Conservation (phyloP, 108 stramenopile species). For the Fistulifera solaris region DNA sequence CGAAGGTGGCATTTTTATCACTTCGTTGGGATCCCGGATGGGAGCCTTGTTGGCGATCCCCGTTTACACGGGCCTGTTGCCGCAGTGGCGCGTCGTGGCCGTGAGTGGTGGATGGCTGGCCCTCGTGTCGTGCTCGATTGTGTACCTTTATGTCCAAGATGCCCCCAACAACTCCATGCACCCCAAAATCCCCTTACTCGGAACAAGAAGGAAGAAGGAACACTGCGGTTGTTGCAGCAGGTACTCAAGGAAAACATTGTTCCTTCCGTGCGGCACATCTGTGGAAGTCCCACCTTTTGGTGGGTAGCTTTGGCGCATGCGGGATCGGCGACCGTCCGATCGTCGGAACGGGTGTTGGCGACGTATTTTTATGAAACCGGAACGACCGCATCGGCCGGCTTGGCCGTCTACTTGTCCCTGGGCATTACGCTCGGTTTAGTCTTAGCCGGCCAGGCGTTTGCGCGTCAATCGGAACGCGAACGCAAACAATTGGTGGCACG, state of each 20-base stretch:
- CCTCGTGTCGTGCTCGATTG: slow-evolving; percentile 23
- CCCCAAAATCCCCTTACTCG: slow-evolving; percentile 76
- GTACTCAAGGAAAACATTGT: slow-evolving; percentile 18
- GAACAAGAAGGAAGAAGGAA: too few species aligned
- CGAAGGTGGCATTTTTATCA: slow-evolving; percentile 58
- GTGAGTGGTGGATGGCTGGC: slow-evolving; percentile 31
- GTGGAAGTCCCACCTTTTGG: slow-evolving; percentile 67
- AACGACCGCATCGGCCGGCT: slow-evolving; percentile 40
- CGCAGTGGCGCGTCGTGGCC: slow-evolving; percentile 51
- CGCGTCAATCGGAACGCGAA: slow-evolving; percentile 32
- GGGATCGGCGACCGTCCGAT: slow-evolving; percentile 57
- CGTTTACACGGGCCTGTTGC: slow-evolving; percentile 40
- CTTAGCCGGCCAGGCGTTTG: slow-evolving; percentile 56
- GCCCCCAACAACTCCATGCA: slow-evolving; percentile 51
- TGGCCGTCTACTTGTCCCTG: slow-evolving; percentile 56
- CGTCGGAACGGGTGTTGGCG: slow-evolving; percentile 56
- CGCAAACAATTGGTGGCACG: slow-evolving; percentile 56
- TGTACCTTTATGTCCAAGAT: slow-evolving; percentile 48
- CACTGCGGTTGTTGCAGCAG: too few species aligned
- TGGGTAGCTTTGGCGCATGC: slow-evolving; percentile 68
- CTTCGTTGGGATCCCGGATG: slow-evolving; percentile 60
- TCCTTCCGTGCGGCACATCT: slow-evolving; percentile 49
- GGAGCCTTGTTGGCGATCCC: slow-evolving; percentile 65
- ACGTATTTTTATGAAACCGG: slow-evolving; percentile 70
- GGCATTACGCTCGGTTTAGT: slow-evolving; percentile 59